Percentiles rank a stretch among this genome's conserved stretches.
Conservation (phyloP, 2,329 filamentous ascomycete genomes). For the Dactylella cylindrospora region DNA sequence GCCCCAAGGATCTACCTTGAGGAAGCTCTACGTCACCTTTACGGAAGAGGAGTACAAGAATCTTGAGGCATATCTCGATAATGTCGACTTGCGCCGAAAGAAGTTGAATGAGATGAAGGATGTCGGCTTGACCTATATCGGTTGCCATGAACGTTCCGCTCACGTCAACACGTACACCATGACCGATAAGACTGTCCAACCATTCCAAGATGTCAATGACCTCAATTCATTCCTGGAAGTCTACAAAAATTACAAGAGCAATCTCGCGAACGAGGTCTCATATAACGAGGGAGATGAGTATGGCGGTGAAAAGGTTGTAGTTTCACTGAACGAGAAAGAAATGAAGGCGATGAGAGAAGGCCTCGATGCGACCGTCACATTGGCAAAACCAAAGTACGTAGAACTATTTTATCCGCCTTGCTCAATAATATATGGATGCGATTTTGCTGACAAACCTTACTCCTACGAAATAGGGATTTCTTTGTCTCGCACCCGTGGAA, state of each 20-base stretch:
- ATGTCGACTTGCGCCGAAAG: constrained; percentile 31
- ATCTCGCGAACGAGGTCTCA: constrained; percentile 6
- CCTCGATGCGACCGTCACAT: constrained; percentile 28
- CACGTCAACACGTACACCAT: constrained; percentile 43
- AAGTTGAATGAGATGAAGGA: constrained; percentile 42
- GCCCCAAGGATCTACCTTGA: constrained; percentile 9
- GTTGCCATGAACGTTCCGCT: constrained; percentile 35
- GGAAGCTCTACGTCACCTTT: constrained; percentile 36
- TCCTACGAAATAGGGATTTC: constrained; percentile 38
- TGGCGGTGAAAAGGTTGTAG: constrained; percentile 32
- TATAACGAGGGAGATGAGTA: constrained; percentile 40
- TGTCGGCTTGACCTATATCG: constrained; percentile 32
- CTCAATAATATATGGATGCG: not conserved
- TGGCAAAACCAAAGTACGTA: constrained; percentile 39
- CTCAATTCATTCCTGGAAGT: constrained; percentile 34
- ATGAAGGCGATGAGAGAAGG: constrained; percentile 43
- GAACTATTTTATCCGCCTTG: not conserved
- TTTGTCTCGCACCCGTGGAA: constrained; percentile 40
- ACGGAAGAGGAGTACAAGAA: constrained; percentile 43
- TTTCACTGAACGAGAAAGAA: constrained; percentile 34
- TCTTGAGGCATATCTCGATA: constrained; percentile 34
- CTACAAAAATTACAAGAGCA: constrained; percentile 39
- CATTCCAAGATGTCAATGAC: constrained; percentile 41
- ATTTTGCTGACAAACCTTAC: constrained; percentile 14
- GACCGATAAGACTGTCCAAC: constrained; percentile 40